Percentiles rank a stretch among this genome's conserved stretches.
Conservation (phyloP, 1,284 basidiomycete species). For the Ceratobasidium sp. region DNA sequence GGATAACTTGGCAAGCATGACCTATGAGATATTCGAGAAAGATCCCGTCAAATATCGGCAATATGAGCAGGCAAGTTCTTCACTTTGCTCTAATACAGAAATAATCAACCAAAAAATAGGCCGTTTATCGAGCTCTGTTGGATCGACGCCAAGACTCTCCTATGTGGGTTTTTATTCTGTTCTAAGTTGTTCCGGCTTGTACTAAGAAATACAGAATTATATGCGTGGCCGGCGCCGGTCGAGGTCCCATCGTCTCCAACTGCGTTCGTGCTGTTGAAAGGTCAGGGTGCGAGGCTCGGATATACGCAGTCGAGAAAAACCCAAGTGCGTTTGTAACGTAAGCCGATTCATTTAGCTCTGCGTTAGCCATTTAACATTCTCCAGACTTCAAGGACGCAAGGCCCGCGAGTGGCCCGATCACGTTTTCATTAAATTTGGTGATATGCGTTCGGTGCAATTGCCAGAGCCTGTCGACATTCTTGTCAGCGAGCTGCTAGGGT, state of each 20-base stretch:
- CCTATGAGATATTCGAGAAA: constrained; percentile 97
- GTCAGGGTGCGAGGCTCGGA: constrained; percentile 66
- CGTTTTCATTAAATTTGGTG: constrained; percentile 87
- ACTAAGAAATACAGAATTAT: constrained; percentile 63
- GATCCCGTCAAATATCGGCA: constrained; percentile 96
- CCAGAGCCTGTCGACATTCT: constrained; percentile 92
- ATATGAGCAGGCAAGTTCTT: constrained; percentile 82
- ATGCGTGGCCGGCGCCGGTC: constrained; percentile 93
- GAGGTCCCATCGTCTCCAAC: constrained; percentile 92
- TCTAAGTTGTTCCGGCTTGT: constrained; percentile 34
- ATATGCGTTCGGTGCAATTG: constrained; percentile 86
- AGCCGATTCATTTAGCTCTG: constrained; percentile 49
- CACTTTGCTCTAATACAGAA: constrained; percentile 21
- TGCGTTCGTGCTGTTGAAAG: constrained; percentile 81
- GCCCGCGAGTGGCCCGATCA: constrained; percentile 82
- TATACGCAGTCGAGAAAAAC: constrained; percentile 97
- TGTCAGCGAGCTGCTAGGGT: constrained; percentile 94
- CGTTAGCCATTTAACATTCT: constrained; percentile 31
- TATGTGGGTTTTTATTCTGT: constrained; percentile 56
- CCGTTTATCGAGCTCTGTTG: constrained; percentile 80
- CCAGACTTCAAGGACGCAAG: constrained; percentile 81
- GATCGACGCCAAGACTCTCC: constrained; percentile 67
- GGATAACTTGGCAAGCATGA: constrained; percentile 94
- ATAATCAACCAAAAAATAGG: constrained; percentile 54
- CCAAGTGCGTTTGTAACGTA: constrained; percentile 91